Percentiles rank a stretch among this genome's conserved stretches.
Evolutionary conservation across 1,284 basidiomycete species (phyloP).

Genomic region (Marasmius oreades): DNA sequence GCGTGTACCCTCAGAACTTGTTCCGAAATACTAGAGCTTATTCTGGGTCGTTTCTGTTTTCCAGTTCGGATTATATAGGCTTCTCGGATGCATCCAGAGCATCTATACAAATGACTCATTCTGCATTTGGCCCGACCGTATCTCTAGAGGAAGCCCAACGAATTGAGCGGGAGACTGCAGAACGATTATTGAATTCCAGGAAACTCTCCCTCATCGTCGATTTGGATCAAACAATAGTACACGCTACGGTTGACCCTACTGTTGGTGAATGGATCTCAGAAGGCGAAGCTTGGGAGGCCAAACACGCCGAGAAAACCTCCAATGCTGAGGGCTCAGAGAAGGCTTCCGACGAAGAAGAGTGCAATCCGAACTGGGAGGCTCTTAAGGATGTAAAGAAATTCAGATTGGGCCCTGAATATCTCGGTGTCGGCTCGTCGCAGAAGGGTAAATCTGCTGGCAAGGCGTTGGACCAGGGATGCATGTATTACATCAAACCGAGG

Average conservation of each 20-base stretch:
- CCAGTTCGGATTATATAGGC: slow-evolving; percentile 83
- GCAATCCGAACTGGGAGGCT: slow-evolving; percentile 87
- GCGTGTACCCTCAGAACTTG: slow-evolving; percentile 27
- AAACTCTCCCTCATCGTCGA: slow-evolving; percentile 96
- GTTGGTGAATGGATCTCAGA: slow-evolving; percentile 96
- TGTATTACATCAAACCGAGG: slow-evolving; percentile 98
- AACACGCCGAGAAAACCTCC: slow-evolving; percentile 40
- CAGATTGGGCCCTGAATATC: slow-evolving; percentile 78
- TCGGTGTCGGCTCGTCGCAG: slow-evolving; percentile 43
- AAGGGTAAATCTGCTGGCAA: slow-evolving; percentile 49
- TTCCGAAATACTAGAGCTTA: slow-evolving; percentile 9
- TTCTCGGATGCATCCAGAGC: slow-evolving; percentile 79
- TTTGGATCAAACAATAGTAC: slow-evolving; percentile 97
- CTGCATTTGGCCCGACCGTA: slow-evolving; percentile 74
- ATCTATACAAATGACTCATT: slow-evolving; percentile 84
- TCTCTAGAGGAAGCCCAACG: slow-evolving; percentile 85
- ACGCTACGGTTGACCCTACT: slow-evolving; percentile 97
- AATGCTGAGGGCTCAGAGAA: slow-evolving; percentile 37
- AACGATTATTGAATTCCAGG: slow-evolving; percentile 70
- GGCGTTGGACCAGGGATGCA: slow-evolving; percentile 72
- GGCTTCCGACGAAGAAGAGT: slow-evolving; percentile 49
- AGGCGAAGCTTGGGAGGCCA: slow-evolving; percentile 70
- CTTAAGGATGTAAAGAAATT: slow-evolving; percentile 89
- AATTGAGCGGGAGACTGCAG: slow-evolving; percentile 80
- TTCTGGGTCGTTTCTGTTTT: slow-evolving; percentile 10